A percentile compares a stretch with the other conserved stretches of the same genome.
phyloP scores from a whole-genome alignment of 169 alveolate species.

The Plasmodium blacklocki region DNA sequence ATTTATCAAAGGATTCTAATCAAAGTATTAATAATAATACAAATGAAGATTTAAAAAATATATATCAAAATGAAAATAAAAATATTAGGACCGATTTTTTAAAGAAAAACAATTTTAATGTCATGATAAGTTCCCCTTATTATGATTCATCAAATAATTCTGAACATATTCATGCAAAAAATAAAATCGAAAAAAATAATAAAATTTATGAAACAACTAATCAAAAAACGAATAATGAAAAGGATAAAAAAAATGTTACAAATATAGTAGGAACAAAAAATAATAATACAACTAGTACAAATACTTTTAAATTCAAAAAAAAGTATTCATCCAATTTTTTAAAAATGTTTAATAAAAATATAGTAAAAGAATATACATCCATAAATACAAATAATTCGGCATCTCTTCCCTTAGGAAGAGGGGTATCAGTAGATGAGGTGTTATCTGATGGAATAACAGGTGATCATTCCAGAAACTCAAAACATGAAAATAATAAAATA shows the following conservation, averaged over 20 bases:
- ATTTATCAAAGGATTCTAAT: not conserved
- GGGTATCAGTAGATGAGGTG: too few relatives aligned
- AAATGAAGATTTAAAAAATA: not conserved
- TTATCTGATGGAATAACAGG: not conserved
- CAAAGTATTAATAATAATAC: not conserved
- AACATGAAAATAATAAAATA: too few relatives aligned
- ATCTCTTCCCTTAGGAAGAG: too few relatives aligned
- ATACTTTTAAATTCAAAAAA: slow-evolving; percentile 9
- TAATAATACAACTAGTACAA: not conserved
- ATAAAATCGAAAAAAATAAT: not conserved
- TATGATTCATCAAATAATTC: slow-evolving; percentile 13
- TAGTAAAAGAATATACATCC: slow-evolving; percentile 35
- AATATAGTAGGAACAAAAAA: not conserved
- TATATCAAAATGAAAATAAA: not conserved
- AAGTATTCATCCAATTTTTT: slow-evolving; percentile 44
- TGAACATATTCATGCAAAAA: not conserved
- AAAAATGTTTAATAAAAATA: slow-evolving; percentile 33
- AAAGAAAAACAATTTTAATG: slow-evolving; percentile 1
- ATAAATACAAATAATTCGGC: not conserved
- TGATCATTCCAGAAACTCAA: too few relatives aligned
- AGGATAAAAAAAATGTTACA: not conserved
- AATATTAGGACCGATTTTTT: not conserved
- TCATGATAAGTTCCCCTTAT: slow-evolving; percentile 14
- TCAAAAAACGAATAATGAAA: not conserved
- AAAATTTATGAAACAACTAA: not conserved